A percentile compares a stretch with the other conserved stretches of the same genome.
Conservation (phyloP, 495 filamentous ascomycete species). For the Tuber aestivum region DNA sequence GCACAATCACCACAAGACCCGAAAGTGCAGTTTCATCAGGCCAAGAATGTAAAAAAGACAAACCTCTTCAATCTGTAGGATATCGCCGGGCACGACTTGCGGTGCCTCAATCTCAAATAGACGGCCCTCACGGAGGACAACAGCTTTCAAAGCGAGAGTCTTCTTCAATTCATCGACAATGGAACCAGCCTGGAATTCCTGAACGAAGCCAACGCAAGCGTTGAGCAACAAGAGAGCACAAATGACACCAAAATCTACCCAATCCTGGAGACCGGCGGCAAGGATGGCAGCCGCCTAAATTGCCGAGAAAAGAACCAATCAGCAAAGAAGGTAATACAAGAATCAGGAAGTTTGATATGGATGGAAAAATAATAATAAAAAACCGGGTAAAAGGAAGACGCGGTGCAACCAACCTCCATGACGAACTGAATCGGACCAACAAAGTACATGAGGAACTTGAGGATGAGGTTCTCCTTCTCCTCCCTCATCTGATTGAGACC, state of each 20-base stretch:
- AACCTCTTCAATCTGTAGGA: conserved; percentile 77
- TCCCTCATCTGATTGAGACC: conserved; percentile 86
- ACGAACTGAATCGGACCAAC: conserved; percentile 88
- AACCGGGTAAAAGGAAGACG: neutral
- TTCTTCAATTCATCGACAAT: conserved; percentile 91
- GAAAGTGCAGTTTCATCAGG: neutral
- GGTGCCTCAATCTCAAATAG: conserved; percentile 67
- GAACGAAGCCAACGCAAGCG: conserved; percentile 75
- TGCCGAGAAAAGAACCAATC: conserved; percentile 9
- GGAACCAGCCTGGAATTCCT: conserved; percentile 84
- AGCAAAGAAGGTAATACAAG: conserved; percentile 1
- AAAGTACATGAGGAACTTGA: conserved; percentile 81
- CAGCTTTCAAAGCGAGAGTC: conserved; percentile 77
- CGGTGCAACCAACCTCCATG: conserved; percentile 63
- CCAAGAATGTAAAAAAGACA: conserved; percentile 14
- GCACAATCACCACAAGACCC: conserved; percentile 33
- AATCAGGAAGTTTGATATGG: conserved; percentile 24
- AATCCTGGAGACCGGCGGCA: conserved; percentile 72
- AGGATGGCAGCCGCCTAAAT: conserved; percentile 63
- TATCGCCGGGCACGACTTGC: conserved; percentile 83
- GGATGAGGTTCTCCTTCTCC: conserved; percentile 74
- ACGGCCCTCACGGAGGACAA: conserved; percentile 70
- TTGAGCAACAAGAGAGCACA: conserved; percentile 70
- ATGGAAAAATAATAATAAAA: conserved; percentile 14
- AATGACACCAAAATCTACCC: conserved; percentile 78